These are phyloP conservation scores for Hymenoscyphus repandus DNA, from an alignment of 2,329 filamentous ascomycete species.

Conservation along the genomic window DNA sequence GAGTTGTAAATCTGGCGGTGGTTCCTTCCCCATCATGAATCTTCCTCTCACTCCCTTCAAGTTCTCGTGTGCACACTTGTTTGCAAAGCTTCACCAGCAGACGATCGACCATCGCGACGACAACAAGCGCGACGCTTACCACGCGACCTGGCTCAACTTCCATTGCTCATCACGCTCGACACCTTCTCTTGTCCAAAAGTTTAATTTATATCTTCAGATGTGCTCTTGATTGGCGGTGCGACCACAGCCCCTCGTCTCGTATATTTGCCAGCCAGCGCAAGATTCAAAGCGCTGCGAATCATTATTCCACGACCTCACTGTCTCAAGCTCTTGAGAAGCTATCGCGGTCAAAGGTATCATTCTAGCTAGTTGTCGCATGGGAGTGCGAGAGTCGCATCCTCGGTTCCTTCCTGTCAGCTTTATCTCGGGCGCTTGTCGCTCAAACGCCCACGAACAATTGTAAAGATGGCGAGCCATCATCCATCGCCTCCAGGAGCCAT, in stretches of 20 bases:
- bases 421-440: not conserved
- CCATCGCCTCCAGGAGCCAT: slow-evolving; percentile 52
- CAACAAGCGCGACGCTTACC: too few species aligned
- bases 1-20: not conserved
- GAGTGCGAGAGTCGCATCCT: not conserved
- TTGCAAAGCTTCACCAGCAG: too few species aligned
- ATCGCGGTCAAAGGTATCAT: not conserved
- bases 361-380: not conserved
- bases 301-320: too few species aligned
- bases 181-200: too few species aligned
- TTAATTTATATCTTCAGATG: not conserved
- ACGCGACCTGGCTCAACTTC: too few species aligned
- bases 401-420: too few species aligned
- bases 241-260: not conserved
- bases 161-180: too few species aligned
- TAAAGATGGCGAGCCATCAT: slow-evolving; percentile 31
- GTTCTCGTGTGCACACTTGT: too few species aligned
- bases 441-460: not conserved
- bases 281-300: not conserved
- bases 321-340: not conserved
- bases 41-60: too few species aligned
- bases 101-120: too few species aligned
- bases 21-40: not conserved
- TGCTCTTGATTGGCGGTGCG: not conserved
- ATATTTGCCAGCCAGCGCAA: not conserved